Evolutionary conservation across 2,329 filamentous ascomycete species (phyloP).

Genomic region (Aspergillus luchuensis): DNA sequence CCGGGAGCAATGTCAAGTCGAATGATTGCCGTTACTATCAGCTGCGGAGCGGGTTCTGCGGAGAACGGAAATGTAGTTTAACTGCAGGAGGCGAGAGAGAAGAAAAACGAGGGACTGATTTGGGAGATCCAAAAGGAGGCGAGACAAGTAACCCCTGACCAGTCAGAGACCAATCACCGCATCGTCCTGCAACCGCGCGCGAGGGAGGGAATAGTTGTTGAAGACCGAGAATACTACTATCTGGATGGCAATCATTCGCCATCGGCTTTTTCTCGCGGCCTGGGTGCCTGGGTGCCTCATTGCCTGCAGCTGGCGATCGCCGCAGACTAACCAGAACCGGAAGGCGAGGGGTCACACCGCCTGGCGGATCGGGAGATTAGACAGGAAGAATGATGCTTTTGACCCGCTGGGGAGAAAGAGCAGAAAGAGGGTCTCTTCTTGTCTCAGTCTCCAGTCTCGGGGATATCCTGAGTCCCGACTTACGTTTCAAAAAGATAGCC

Average conservation of each 20-base stretch:
- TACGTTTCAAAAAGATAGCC: constrained; percentile 29
- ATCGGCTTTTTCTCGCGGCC: neutral
- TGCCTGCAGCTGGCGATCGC: neutral
- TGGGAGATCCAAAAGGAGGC: neutral
- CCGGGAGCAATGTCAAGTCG: neutral
- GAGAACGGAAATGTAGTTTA: neutral
- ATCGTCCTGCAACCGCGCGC: neutral
- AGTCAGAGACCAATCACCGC: neutral
- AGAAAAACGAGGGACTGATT: neutral
- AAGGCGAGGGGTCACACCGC: neutral
- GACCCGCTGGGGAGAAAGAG: neutral
- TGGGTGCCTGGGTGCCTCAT: neutral
- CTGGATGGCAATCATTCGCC: neutral
- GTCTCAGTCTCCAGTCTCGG: constrained; percentile 1
- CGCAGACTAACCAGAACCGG: neutral
- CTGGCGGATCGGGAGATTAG: neutral
- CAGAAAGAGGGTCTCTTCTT: neutral
- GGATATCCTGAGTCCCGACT: constrained; percentile 10
- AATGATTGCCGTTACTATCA: neutral
- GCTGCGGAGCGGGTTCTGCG: neutral
- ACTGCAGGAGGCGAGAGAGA: neutral
- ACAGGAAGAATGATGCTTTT: neutral
- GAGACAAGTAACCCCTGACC: no score
- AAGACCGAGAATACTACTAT: no score
- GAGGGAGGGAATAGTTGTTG: no score